Percentiles rank a stretch among this genome's conserved stretches.
Evolutionary conservation across 805 yeast species (phyloP).

Genomic region (Candida xyloterini): DNA sequence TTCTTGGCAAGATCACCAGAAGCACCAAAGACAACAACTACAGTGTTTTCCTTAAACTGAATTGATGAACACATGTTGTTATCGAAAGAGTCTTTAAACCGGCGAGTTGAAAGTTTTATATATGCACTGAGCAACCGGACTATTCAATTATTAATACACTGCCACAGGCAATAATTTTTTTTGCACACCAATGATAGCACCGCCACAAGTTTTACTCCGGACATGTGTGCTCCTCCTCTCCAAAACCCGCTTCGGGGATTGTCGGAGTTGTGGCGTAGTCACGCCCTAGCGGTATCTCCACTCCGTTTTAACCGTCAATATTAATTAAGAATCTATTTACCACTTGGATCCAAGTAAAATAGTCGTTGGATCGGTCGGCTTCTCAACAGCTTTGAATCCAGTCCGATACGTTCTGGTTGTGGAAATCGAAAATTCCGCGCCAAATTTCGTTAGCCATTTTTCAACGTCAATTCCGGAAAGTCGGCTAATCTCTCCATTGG

Average conservation of each 20-base stretch:
- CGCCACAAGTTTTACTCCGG: slow-evolving; percentile 11
- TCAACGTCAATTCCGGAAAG: slow-evolving; percentile 3
- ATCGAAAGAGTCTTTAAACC: too few species aligned
- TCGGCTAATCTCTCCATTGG: slow-evolving; percentile 27
- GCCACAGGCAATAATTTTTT: slow-evolving; percentile 4
- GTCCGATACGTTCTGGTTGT: slow-evolving; percentile 42
- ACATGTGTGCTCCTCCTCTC: slow-evolving; percentile 6
- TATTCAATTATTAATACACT: not conserved
- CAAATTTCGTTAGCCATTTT: slow-evolving; percentile 37
- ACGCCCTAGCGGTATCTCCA: slow-evolving; percentile 10
- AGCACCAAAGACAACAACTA: slow-evolving; percentile 87
- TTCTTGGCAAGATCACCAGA: slow-evolving; percentile 94
- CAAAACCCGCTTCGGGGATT: slow-evolving; percentile 5
- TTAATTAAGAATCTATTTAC: slow-evolving; percentile 33
- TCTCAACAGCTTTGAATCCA: slow-evolving; percentile 48
- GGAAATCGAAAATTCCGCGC: slow-evolving; percentile 25
- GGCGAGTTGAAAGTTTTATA: slow-evolving; percentile 1
- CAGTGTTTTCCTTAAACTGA: slow-evolving; percentile 61
- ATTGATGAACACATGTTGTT: slow-evolving; percentile 21
- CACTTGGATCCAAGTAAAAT: slow-evolving; percentile 55
- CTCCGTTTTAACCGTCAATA: not conserved
- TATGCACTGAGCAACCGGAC: slow-evolving; percentile 4
- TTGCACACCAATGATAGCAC: not conserved
- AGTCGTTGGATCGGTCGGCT: slow-evolving; percentile 46
- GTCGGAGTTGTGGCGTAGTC: slow-evolving; percentile 14